Base-by-base conservation (phyloP, 305 asterid genomes). In the Lippia alba region DNA sequence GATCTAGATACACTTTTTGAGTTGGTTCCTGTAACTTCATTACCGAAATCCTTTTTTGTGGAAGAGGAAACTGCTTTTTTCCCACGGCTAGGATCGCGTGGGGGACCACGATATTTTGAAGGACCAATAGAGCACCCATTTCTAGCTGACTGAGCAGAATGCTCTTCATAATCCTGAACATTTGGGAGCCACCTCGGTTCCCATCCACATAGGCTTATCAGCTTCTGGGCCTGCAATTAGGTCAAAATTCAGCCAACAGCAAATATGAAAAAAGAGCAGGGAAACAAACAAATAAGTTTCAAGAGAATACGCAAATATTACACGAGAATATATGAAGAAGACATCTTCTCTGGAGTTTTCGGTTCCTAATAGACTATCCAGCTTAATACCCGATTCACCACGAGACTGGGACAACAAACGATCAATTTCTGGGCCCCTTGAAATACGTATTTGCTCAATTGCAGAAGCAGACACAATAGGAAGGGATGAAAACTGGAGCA, bases 161-260 rank as follows among this genome's bases (percentile, higher is more conserved):
- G 87, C 79, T 95, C 99, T 79, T 92, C 99, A 80, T 91, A 95
- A 69, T 95, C 99, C 88, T 90, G 99, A 78, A 95, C 75, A 85
- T 95, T 95, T 75, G 96, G 96, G 74, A 95, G 97, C 99, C 99
- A 95, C 83, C 98, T 87, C 44, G 99, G 96, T 75, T 95, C 99
- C 99, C 99, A 95, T 79, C 98, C 99, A 76, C 99, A 95, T 33
- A 95, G 89, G 79, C 99, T 95, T 75, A 92, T 90, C 78, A 95
- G 73, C 88, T 89, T 95, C 77, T 92, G 97, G 66, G 96, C 96
- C 99, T 95, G 82, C 78, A 83, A 81, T 46, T 59, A 39, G 55
- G 74, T 7, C n/a, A 15, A 68, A 69, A 55, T 36, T 33, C 60
- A 66, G 51, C 67, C 60, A 66, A 63, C 66, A 50, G 49, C 32